Conservation (phyloP, 495 filamentous ascomycete species). For the Penicillium desertorum region DNA sequence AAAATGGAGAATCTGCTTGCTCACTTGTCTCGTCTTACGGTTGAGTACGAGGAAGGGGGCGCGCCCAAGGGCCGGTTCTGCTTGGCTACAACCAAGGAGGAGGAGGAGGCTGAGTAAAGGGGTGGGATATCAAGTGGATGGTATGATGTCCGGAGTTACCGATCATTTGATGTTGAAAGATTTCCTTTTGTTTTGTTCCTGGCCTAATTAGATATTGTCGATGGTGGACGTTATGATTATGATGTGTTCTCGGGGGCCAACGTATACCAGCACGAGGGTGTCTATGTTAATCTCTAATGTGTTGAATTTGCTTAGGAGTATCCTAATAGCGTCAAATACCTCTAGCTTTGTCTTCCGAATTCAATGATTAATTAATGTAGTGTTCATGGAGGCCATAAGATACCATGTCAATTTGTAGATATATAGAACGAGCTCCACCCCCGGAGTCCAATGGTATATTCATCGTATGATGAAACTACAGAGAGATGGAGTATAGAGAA, state of each 20-base stretch:
- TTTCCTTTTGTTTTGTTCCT: background rate
- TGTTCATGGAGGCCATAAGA: background rate
- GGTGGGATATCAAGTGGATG: background rate
- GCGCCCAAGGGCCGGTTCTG: conserved; percentile 39
- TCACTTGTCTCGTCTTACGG: conserved; percentile 64
- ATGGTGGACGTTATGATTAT: conserved; percentile 1
- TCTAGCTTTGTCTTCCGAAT: background rate
- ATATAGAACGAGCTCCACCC: background rate
- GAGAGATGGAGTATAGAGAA: background rate
- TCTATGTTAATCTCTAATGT: conserved; percentile 2
- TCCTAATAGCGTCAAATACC: background rate
- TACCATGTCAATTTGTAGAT: background rate
- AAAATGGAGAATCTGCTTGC: conserved; percentile 74
- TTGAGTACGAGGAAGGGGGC: conserved; percentile 64
- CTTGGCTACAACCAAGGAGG: conserved; percentile 43
- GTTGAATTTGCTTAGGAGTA: background rate
- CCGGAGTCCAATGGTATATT: background rate
- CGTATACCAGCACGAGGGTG: background rate
- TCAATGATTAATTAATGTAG: background rate
- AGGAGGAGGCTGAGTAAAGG: conserved; percentile 42
- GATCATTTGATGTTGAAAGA: background rate
- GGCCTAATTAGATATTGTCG: background rate
- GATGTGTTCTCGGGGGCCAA: background rate
- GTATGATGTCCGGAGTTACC: background rate
- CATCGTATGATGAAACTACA: background rate